These are phyloP conservation scores for Beauveria caledonica DNA, from an alignment of 2,329 filamentous ascomycete genomes.

Conservation along the genomic window DNA sequence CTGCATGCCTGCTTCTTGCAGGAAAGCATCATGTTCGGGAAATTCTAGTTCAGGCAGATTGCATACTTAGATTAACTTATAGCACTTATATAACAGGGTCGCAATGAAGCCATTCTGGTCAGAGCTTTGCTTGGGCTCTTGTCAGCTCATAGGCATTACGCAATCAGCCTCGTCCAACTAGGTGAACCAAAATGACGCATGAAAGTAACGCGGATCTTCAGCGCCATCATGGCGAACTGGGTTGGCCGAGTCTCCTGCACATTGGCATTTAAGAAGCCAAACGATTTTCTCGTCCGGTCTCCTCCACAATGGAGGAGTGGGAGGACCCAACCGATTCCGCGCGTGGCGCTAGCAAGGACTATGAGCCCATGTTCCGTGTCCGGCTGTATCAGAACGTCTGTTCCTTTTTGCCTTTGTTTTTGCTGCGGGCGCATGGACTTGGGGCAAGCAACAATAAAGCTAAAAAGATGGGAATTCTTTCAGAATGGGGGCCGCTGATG, in stretches of 20 bases:
- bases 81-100: background rate
- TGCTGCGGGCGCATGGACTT: background rate
- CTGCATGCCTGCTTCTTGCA: background rate
- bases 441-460: background rate
- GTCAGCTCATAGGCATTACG: background rate
- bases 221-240: background rate
- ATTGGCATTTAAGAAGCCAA: background rate
- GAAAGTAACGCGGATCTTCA: background rate
- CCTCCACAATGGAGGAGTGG: constrained; percentile 1
- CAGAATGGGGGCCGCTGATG: background rate
- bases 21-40: background rate
- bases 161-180: background rate
- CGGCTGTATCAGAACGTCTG: background rate
- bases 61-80: background rate
- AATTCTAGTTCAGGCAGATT: background rate
- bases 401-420: background rate
- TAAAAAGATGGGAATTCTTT: background rate
- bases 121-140: background rate
- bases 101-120: background rate
- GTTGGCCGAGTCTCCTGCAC: background rate
- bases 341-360: background rate
- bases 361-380: background rate
- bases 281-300: background rate
- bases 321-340: background rate
- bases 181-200: no score